Conservation (phyloP, 192 early-diverging fungal genomes). For the Coemansia sp. region DNA sequence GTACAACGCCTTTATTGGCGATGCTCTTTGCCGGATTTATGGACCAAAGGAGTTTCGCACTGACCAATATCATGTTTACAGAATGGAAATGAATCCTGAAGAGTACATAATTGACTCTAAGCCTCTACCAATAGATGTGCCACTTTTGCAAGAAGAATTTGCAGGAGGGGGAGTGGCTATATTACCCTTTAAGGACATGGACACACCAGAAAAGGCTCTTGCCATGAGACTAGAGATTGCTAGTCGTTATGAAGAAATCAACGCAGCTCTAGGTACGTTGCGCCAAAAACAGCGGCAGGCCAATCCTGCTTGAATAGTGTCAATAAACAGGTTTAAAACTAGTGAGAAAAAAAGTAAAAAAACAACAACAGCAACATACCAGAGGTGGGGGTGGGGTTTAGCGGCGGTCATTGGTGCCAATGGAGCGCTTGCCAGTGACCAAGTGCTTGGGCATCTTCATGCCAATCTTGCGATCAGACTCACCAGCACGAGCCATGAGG, state of each 20-base stretch:
- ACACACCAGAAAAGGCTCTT: background rate
- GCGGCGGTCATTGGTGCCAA: conserved; percentile 78
- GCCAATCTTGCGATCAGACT: conserved; percentile 89
- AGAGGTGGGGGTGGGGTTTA: too few relatives aligned
- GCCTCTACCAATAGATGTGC: background rate
- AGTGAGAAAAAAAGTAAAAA: conserved; percentile 6
- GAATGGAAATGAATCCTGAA: background rate
- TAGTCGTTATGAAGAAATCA: background rate
- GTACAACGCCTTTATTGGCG: background rate
- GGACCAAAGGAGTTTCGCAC: background rate
- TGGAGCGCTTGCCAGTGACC: conserved; percentile 87
- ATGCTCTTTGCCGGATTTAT: background rate
- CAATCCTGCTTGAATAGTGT: too few relatives aligned
- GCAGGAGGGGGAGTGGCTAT: background rate
- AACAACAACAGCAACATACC: conserved; percentile 1
- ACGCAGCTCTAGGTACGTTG: background rate
- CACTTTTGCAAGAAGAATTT: background rate
- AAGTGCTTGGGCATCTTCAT: conserved; percentile 98
- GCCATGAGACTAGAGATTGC: background rate
- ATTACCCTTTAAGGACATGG: background rate
- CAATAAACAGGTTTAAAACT: too few relatives aligned
- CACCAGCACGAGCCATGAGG: conserved; percentile 77
- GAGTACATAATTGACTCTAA: background rate
- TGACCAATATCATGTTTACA: background rate
- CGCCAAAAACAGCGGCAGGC: background rate